Percentiles rank a stretch among this genome's conserved stretches.
Evolutionary conservation across 495 filamentous ascomycete species (phyloP).

Genomic region (Lasiosphaeria miniovina): DNA sequence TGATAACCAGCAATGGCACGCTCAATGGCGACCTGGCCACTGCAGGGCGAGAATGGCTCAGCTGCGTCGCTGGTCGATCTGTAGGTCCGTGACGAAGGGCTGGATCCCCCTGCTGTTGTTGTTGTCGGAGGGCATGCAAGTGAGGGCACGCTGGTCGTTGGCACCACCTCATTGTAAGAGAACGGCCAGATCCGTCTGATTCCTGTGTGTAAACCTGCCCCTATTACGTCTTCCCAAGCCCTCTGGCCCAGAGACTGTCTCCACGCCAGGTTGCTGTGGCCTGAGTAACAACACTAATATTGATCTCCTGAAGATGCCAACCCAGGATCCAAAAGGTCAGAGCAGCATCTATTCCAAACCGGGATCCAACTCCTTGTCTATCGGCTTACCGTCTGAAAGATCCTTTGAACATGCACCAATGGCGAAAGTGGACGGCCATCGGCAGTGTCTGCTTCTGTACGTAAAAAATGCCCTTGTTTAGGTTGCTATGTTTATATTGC

Average conservation of each 20-base stretch:
- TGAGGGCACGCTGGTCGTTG: conserved; percentile 14
- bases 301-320: conserved; percentile 15
- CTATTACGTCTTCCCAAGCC: background rate
- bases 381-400: conserved; percentile 4
- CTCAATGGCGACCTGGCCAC: background rate
- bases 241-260: no score
- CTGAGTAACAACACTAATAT: background rate
- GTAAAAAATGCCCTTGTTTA: background rate
- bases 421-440: conserved; percentile 24
- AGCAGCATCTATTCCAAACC: background rate
- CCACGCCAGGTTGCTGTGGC: background rate
- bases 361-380: background rate
- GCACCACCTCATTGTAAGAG: conserved; percentile 24
- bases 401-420: conserved; percentile 24
- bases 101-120: background rate
- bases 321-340: conserved; percentile 26
- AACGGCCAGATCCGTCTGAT: conserved; percentile 26
- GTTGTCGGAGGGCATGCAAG: background rate
- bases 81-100: background rate
- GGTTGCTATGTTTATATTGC: background rate
- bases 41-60: background rate
- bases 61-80: conserved; percentile 8
- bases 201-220: conserved; percentile 12
- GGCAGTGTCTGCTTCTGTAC: conserved; percentile 26
- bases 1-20: background rate